Conservation (phyloP, 2,329 filamentous ascomycete genomes). For the Epichloe sp. region DNA sequence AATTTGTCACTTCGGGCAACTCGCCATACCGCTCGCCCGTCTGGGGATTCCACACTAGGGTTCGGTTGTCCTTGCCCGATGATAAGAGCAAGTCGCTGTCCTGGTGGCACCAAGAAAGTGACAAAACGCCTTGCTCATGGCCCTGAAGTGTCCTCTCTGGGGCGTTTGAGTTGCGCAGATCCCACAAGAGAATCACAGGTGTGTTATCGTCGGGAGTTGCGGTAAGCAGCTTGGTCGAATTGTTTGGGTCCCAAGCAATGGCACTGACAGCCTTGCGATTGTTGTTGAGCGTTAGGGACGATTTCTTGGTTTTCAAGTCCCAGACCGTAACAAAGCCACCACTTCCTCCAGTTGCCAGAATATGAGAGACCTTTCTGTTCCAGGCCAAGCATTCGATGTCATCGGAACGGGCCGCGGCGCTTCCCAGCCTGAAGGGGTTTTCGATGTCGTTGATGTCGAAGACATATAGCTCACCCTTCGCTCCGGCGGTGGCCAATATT, state of each 20-base stretch:
- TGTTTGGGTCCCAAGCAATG: constrained; percentile 94
- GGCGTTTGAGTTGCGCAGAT: constrained; percentile 88
- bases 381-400: constrained; percentile 95
- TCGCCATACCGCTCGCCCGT: constrained; percentile 80
- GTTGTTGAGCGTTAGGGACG: constrained; percentile 90
- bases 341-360: constrained; percentile 83
- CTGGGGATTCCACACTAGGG: constrained; percentile 90
- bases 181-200: constrained; percentile 85
- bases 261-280: constrained; percentile 89
- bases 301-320: constrained; percentile 97
- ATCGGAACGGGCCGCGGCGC: constrained; percentile 75
- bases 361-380: constrained; percentile 97
- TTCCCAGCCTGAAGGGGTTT: constrained; percentile 81
- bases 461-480: constrained; percentile 92
- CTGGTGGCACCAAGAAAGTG: constrained; percentile 88
- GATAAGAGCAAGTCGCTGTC: constrained; percentile 83
- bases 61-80: constrained; percentile 92
- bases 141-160: constrained; percentile 79
- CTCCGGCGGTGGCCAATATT: constrained; percentile 80
- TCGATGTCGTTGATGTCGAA: constrained; percentile 86
- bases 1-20: constrained; percentile 96
- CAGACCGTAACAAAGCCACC: constrained; percentile 96
- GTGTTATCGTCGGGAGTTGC: constrained; percentile 81
- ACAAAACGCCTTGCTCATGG: constrained; percentile 90
- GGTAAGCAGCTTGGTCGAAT: constrained; percentile 86